Conservation (phyloP, 2,329 filamentous ascomycete species). For the Pseudocercospora fijiensis region DNA sequence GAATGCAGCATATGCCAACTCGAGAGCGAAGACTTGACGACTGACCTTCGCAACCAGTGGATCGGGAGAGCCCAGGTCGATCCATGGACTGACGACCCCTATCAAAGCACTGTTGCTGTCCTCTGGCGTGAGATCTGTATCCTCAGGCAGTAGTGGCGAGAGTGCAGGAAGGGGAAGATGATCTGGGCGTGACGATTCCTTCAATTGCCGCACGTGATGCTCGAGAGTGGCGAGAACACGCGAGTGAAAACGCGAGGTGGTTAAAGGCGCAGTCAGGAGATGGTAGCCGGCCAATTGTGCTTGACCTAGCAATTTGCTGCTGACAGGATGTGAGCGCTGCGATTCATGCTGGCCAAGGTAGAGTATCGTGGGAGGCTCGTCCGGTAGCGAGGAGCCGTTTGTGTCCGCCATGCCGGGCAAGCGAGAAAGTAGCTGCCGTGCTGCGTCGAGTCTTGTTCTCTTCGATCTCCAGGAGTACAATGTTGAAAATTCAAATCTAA, state of each 20-base stretch:
- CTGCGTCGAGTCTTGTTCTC: background rate
- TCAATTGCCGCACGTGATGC: constrained; percentile 53
- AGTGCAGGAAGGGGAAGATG: constrained; percentile 48
- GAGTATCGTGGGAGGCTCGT: constrained; percentile 53
- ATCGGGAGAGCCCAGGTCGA: constrained; percentile 80
- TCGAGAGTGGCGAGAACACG: constrained; percentile 64
- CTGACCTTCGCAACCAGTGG: constrained; percentile 82
- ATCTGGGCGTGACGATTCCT: constrained; percentile 41
- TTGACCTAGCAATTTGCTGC: constrained; percentile 63
- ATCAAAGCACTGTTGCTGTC: constrained; percentile 70
- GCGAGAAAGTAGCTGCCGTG: background rate
- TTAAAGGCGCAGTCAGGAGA: constrained; percentile 76
- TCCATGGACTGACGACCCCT: constrained; percentile 84
- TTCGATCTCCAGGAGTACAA: background rate
- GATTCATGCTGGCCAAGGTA: constrained; percentile 76
- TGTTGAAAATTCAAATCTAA: background rate
- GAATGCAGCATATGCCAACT: constrained; percentile 93
- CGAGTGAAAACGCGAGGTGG: constrained; percentile 68
- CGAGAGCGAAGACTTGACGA: constrained; percentile 82
- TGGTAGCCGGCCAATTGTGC: constrained; percentile 65
- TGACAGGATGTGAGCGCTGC: constrained; percentile 42
- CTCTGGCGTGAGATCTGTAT: constrained; percentile 71
- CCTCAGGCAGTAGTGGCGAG: constrained; percentile 70
- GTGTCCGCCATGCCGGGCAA: constrained; percentile 11
- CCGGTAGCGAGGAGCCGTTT: constrained; percentile 17